These are phyloP conservation scores for Stephanodiscus minutulus DNA, from an alignment of 108 stramenopile genomes.

Conservation along the genomic window DNA sequence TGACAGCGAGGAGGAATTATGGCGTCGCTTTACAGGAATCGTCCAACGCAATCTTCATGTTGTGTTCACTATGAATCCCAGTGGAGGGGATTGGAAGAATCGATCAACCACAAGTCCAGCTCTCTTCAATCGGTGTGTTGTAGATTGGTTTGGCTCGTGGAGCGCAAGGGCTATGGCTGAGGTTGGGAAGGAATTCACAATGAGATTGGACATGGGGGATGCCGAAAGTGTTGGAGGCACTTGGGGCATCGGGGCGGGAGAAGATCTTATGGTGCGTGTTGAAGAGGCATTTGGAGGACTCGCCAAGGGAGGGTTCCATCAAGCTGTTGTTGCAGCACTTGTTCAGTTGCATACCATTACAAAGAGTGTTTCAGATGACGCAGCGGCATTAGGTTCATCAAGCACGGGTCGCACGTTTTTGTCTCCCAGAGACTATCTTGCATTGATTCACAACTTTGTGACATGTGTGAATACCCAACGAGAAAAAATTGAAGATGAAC, in stretches of 20 bases:
- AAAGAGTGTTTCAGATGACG: conserved; percentile 70
- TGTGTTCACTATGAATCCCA: conserved; percentile 99
- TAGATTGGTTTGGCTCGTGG: conserved; percentile 99
- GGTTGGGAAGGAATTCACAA: conserved; percentile 78
- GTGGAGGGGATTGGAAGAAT: conserved; percentile 90
- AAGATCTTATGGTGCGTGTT: conserved; percentile 68
- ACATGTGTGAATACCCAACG: conserved; percentile 75
- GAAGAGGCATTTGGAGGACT: conserved; percentile 68
- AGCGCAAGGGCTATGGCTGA: conserved; percentile 90
- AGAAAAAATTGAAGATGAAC: conserved; percentile 91
- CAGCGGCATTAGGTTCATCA: conserved; percentile 45
- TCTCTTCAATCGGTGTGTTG: conserved; percentile 99
- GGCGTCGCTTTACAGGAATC: conserved; percentile 84
- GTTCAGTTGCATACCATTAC: conserved; percentile 86
- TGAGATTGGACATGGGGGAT: conserved; percentile 83
- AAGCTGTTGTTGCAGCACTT: conserved; percentile 94
- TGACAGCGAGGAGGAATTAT: conserved; percentile 95
- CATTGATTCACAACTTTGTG: conserved; percentile 93
- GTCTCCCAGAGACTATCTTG: conserved; percentile 95
- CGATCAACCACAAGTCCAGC: conserved; percentile 98
- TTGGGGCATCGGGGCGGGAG: conserved; percentile 83
- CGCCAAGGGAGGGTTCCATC: conserved; percentile 64
- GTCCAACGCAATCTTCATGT: conserved; percentile 99
- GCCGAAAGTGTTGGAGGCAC: conserved; percentile 80
- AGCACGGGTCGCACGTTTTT: conserved; percentile 82